A percentile compares a stretch with the other conserved stretches of the same genome.
These are phyloP conservation scores for Cytospora paraplurivora DNA, from an alignment of 2,329 filamentous ascomycete genomes.

Conservation along the genomic window DNA sequence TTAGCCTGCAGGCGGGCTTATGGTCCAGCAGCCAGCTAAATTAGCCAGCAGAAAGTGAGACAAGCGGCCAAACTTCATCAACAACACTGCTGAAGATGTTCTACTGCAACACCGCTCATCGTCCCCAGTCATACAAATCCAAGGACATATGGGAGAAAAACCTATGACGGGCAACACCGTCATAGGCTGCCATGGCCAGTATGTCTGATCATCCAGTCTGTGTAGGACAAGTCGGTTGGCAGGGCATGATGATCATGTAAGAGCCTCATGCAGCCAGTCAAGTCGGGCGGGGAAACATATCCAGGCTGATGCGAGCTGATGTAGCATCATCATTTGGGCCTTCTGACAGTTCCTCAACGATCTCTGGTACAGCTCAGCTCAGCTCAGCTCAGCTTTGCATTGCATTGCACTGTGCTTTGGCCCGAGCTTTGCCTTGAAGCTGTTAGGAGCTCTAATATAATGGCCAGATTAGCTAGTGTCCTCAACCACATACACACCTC, in stretches of 20 bases:
- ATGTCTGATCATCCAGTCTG: not conserved
- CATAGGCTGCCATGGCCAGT: not conserved
- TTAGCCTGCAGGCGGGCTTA: not conserved
- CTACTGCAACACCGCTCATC: conserved; percentile 4
- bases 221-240: not conserved
- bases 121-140: not conserved
- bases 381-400: no score
- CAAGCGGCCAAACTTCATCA: conserved; percentile 4
- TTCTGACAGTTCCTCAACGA: not conserved
- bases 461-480: not conserved
- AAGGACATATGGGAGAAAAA: not conserved
- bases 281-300: not conserved
- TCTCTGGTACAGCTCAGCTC: not conserved
- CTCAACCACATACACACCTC: not conserved
- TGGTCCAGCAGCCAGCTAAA: conserved; percentile 1
- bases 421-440: not conserved
- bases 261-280: not conserved
- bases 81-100: not conserved
- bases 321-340: not conserved
- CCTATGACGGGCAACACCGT: not conserved
- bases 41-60: conserved; percentile 7
- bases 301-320: conserved; percentile 1
- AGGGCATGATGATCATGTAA: not conserved
- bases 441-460: not conserved
- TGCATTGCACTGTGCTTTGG: not conserved